These are phyloP conservation scores for Cladosporium colombiae DNA, from an alignment of 2,329 filamentous ascomycete species.

Conservation along the genomic window DNA sequence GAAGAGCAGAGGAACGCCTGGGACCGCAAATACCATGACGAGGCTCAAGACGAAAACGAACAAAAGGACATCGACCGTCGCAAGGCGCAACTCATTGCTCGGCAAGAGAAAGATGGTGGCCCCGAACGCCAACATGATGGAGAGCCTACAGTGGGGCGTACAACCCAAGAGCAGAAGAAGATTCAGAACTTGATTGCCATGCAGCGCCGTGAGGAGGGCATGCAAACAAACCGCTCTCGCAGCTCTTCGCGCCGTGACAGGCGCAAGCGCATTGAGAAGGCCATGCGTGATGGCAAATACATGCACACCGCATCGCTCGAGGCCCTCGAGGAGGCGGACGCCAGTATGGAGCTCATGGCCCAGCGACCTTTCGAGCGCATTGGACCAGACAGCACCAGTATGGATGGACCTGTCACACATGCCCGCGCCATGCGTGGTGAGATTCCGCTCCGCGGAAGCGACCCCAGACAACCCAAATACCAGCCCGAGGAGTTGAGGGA, in stretches of 20 bases:
- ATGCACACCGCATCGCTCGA: conserved; percentile 53
- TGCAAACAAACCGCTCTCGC: conserved; percentile 48
- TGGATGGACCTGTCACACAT: conserved; percentile 58
- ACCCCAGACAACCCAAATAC: conserved; percentile 52
- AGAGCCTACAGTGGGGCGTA: conserved; percentile 39
- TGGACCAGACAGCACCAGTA: conserved; percentile 56
- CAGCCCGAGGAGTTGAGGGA: conserved; percentile 22
- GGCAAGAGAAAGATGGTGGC: conserved; percentile 29
- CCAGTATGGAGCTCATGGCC: conserved; percentile 49
- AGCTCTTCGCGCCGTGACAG: conserved; percentile 51
- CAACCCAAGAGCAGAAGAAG: conserved; percentile 50
- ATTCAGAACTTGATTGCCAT: conserved; percentile 41
- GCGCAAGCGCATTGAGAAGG: conserved; percentile 49
- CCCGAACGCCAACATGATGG: conserved; percentile 26
- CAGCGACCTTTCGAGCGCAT: conserved; percentile 58
- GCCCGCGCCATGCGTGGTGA: conserved; percentile 56
- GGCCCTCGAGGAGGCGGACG: conserved; percentile 54
- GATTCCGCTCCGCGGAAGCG: conserved; percentile 55
- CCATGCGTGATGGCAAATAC: conserved; percentile 50
- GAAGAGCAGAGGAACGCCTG: background rate
- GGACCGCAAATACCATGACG: conserved; percentile 16
- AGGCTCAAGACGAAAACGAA: conserved; percentile 5
- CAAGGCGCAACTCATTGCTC: conserved; percentile 30
- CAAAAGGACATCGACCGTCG: conserved; percentile 23
- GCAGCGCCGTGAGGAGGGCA: conserved; percentile 34